A percentile compares a stretch with the other conserved stretches of the same genome.
Conservation (phyloP, 495 filamentous ascomycete genomes). For the Penicillium cataractarum region DNA sequence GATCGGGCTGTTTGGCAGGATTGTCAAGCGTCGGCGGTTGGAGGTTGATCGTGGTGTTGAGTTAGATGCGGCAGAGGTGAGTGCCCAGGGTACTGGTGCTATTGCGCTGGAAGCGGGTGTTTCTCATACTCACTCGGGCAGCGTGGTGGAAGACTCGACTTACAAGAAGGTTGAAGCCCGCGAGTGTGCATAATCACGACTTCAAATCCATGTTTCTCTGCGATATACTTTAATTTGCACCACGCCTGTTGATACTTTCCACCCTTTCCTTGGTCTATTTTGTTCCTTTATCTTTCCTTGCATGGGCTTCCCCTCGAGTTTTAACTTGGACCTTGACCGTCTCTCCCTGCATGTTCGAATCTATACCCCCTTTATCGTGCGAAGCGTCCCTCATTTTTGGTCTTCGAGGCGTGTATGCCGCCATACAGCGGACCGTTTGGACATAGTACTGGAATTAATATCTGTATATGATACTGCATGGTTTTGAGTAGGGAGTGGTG, state of each 20-base stretch:
- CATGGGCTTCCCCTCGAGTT: background rate
- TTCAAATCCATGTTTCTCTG: background rate
- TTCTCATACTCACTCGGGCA: background rate
- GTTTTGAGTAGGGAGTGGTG: no score
- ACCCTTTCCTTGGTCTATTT: background rate
- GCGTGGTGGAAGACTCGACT: conserved; percentile 1
- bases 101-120: conserved; percentile 5
- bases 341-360: background rate
- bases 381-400: background rate
- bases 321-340: background rate
- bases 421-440: background rate
- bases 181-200: background rate
- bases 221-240: conserved; percentile 2
- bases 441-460: background rate
- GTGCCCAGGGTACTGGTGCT: background rate
- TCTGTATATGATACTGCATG: background rate
- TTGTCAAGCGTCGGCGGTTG: conserved; percentile 58
- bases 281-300: background rate
- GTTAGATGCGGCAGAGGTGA: conserved; percentile 16
- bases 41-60: conserved; percentile 53
- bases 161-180: background rate
- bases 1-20: conserved; percentile 67
- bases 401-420: background rate
- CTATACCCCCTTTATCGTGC: conserved; percentile 6
- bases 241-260: background rate